These are phyloP conservation scores for Ascochyta clinopodiicola DNA, from an alignment of 2,329 filamentous ascomycete species.

Conservation along the genomic window DNA sequence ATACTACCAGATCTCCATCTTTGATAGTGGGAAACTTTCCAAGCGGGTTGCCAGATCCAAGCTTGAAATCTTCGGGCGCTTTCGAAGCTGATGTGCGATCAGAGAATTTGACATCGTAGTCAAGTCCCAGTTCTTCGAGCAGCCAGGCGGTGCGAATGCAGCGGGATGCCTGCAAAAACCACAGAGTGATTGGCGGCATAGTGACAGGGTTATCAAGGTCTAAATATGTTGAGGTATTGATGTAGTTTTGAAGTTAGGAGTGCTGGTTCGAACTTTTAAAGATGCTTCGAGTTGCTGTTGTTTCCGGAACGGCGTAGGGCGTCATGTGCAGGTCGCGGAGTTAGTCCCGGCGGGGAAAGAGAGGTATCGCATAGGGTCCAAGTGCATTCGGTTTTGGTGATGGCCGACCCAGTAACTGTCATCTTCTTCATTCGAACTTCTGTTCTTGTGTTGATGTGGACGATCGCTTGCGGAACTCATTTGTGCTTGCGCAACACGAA, in stretches of 20 bases:
- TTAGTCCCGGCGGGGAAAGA: constrained; percentile 18
- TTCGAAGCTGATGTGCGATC: constrained; percentile 48
- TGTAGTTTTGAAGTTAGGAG: no score
- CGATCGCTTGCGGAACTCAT: neutral
- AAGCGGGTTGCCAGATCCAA: constrained; percentile 49
- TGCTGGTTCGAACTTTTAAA: neutral
- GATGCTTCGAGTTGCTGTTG: neutral
- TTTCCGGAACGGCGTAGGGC: constrained; percentile 1
- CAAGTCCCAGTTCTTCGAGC: constrained; percentile 53
- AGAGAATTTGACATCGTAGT: constrained; percentile 52
- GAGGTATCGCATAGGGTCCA: constrained; percentile 4
- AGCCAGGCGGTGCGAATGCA: constrained; percentile 56
- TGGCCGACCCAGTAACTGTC: constrained; percentile 5
- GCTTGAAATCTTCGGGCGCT: constrained; percentile 54
- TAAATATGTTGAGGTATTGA: neutral
- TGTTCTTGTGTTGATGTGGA: neutral
- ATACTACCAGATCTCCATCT: constrained; percentile 51
- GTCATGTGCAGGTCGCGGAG: constrained; percentile 19
- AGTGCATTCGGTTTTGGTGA: neutral
- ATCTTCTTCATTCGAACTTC: neutral
- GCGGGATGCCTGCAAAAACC: constrained; percentile 57
- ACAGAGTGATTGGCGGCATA: constrained; percentile 51
- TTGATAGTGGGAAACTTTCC: constrained; percentile 55
- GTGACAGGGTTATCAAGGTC: neutral
- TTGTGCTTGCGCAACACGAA: constrained; percentile 10